phyloP scores from a whole-genome alignment of 352 stramenopile species.

The Pythium sukuiense region DNA sequence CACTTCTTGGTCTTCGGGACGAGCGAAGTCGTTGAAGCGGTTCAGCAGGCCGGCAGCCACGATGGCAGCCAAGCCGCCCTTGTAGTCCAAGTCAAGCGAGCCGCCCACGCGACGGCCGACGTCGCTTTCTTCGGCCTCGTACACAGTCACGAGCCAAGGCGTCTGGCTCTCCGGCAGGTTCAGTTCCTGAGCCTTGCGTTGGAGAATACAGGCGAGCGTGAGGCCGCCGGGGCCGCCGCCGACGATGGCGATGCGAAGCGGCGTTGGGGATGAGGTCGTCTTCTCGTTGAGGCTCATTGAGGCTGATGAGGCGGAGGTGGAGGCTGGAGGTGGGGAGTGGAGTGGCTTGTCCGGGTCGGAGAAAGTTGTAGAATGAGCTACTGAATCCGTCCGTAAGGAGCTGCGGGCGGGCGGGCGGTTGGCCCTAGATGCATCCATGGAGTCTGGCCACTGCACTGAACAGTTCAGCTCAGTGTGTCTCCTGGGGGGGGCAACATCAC shows the following conservation, averaged over 20 bases:
- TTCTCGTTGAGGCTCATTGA: neutral
- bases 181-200: slow-evolving; percentile 14
- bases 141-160: slow-evolving; percentile 12
- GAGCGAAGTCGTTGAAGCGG: slow-evolving; percentile 14
- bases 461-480: too few species aligned
- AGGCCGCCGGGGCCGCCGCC: slow-evolving; percentile 23
- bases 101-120: slow-evolving; percentile 10
- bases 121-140: slow-evolving; percentile 17
- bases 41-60: slow-evolving; percentile 7
- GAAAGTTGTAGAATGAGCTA: neutral
- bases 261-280: neutral
- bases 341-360: neutral
- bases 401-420: too few species aligned
- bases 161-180: neutral
- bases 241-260: slow-evolving; percentile 16
- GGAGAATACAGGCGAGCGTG: slow-evolving; percentile 23
- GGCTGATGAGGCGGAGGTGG: neutral
- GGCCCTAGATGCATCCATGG: too few species aligned
- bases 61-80: slow-evolving; percentile 14
- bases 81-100: slow-evolving; percentile 19
- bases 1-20: slow-evolving; percentile 21
- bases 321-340: neutral
- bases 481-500: too few species aligned
- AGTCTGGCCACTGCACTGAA: too few species aligned
- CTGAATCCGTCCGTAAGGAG: neutral